Base-by-base conservation (phyloP, 306 rosid genomes). In the Acacia melanoxylon region DNA sequence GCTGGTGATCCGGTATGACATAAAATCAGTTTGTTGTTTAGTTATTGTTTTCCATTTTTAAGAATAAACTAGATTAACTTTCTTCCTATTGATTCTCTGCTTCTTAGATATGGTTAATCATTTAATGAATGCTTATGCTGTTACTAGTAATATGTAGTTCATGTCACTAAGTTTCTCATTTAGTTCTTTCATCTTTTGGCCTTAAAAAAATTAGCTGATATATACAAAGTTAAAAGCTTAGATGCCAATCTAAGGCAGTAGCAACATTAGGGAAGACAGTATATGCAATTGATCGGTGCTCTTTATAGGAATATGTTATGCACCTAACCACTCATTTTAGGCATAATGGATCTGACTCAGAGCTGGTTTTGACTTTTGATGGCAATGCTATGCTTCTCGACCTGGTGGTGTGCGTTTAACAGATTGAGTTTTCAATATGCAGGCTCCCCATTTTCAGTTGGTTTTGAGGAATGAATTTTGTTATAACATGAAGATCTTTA, bases 1-100 rank as follows among this genome's bases (percentile, higher is more conserved):
- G 96, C 93, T n/a, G 93, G 93, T 44, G 92, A 90, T 78, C 92
- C 89, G 77, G 96, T 91, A 81, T 81, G 80, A 76, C 24, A 66
- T 45, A 22, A 81, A 65, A 54, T 74, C 49, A 41, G 68, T 77
- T 82, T 73, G 63, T 77, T 70, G 71, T 68, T 48, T 76, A 63
- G 70, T 49, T 85, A 24, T 68, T 58, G 16, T 46, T 52, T 84
- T 41, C 33, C 75, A 45, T 45, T 80, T 80, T 48, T 42, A 77
- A 44, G 41, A 46, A 35, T 35, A 45, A 77, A 72, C 24, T 24
- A 13, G 61, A 40, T 72, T 48, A 42, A 45, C 20, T 27, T 45
- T 63, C 37, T 68, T 78, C 72, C 76, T 44, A 31, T 25, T 46
- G 19, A 78, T 72, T 37, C 68, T 66, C 76, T 58, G 54, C 22